Conservation (phyloP, 2,329 filamentous ascomycete genomes). For the Arthrobotrys pseudoclavata region DNA sequence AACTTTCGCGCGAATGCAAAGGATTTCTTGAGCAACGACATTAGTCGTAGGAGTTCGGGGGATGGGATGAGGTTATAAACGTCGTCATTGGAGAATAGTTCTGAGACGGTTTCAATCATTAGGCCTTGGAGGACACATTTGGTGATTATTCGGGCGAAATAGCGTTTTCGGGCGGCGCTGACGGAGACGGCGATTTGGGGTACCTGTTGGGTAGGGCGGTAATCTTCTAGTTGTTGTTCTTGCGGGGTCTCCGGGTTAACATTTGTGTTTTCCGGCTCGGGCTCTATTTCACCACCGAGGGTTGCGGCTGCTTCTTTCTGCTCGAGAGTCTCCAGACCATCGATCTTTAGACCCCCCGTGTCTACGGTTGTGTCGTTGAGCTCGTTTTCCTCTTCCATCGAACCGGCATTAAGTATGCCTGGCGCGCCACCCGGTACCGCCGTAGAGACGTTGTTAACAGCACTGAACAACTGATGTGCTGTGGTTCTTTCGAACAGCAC, state of each 20-base stretch:
- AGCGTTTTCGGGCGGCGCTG: conserved; percentile 89
- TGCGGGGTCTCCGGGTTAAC: conserved; percentile 56
- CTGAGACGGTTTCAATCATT: conserved; percentile 99
- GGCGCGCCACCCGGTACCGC: conserved; percentile 70
- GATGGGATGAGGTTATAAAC: conserved; percentile 96
- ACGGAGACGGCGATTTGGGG: conserved; percentile 81
- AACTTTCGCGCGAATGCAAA: conserved; percentile 98
- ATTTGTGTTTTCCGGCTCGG: conserved; percentile 4
- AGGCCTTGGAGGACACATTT: conserved; percentile 96
- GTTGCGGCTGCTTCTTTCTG: conserved; percentile 64
- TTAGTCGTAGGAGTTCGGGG: conserved; percentile 86
- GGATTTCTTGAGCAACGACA: conserved; percentile 93
- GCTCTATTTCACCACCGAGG: conserved; percentile 24
- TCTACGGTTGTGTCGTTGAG: conserved; percentile 60
- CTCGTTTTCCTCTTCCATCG: conserved; percentile 43
- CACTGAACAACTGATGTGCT: conserved; percentile 93
- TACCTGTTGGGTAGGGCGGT: conserved; percentile 79
- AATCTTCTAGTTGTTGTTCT: conserved; percentile 79
- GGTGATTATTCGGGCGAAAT: conserved; percentile 99
- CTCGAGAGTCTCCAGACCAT: conserved; percentile 66
- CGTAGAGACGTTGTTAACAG: conserved; percentile 65
- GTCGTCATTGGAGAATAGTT: conserved; percentile 96
- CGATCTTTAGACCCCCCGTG: conserved; percentile 75
- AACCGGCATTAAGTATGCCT: conserved; percentile 41
- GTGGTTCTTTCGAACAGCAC: conserved; percentile 95